These are phyloP conservation scores for Tetrahymena elliotti DNA, from an alignment of 73 alveolate species.

Conservation along the genomic window DNA sequence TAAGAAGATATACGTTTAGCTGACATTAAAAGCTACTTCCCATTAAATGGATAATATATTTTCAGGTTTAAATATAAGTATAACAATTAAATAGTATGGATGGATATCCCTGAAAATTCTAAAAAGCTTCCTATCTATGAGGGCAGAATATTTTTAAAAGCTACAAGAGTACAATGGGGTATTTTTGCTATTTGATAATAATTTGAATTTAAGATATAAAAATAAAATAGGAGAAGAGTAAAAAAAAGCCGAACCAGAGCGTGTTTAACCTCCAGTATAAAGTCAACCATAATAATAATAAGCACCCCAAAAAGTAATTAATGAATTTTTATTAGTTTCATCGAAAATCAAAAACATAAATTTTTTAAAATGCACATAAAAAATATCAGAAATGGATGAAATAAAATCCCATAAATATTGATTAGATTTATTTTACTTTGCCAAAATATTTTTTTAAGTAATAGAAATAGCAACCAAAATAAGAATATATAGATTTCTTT, in stretches of 20 bases:
- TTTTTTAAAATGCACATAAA: no score
- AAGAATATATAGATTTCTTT: not conserved
- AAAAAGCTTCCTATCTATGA: not conserved
- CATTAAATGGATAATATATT: not conserved
- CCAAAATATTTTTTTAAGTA: not conserved
- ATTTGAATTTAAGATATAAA: not conserved
- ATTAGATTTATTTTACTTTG: not conserved
- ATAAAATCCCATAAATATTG: no score
- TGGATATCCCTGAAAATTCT: not conserved
- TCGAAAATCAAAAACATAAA: no score
- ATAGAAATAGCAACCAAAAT: not conserved
- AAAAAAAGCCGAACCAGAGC: not conserved
- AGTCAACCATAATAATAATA: not conserved
- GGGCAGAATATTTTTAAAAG: not conserved
- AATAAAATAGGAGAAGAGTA: not conserved
- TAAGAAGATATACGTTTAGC: not conserved
- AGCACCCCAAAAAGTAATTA: not conserved
- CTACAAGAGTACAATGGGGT: not conserved
- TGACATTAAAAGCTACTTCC: not conserved
- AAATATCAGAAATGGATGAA: not conserved
- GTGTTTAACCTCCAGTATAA: not conserved
- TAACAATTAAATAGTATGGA: not conserved
- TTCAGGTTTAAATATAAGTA: not conserved
- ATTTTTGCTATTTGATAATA: not conserved
- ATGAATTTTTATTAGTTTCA: no score